Conservation (phyloP, 352 stramenopile species). For the Globisporangium parvum region DNA sequence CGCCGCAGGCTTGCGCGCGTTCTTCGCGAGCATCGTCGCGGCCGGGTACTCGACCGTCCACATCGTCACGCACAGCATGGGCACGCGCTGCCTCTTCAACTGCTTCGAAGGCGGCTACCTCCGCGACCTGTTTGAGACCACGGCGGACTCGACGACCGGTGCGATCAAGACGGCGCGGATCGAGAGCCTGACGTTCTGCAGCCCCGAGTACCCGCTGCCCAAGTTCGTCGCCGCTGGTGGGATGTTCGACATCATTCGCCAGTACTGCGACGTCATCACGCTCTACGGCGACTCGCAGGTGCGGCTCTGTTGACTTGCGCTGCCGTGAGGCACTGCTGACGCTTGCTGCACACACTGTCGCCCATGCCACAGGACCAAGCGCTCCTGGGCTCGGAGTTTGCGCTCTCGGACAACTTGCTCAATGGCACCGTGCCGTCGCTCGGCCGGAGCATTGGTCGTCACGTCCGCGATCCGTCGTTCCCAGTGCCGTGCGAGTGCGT, state of each 20-base stretch:
- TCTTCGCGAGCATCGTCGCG: conserved; percentile 17
- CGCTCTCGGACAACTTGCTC: conserved; percentile 8
- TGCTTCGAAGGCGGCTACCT: conserved; percentile 14
- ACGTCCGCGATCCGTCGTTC: conserved; percentile 15
- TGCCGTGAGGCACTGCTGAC: too few species aligned
- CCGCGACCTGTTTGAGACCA: conserved; percentile 12
- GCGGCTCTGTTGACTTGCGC: not conserved
- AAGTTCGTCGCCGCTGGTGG: conserved; percentile 34
- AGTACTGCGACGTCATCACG: conserved; percentile 41
- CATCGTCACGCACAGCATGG: conserved; percentile 21
- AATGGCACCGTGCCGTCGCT: conserved; percentile 8
- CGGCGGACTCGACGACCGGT: conserved; percentile 3
- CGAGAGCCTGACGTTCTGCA: conserved; percentile 42
- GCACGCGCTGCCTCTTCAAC: conserved; percentile 16
- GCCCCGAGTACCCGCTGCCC: conserved; percentile 46
- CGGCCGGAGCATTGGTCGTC: conserved; percentile 14
- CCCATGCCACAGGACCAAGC: conserved; percentile 8
- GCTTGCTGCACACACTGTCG: too few species aligned
- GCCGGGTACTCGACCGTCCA: conserved; percentile 21
- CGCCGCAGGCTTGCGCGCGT: conserved; percentile 12
- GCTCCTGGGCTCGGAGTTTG: conserved; percentile 14
- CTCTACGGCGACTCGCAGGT: conserved; percentile 40
- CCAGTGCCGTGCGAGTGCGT: conserved; percentile 14
- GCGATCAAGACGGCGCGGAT: conserved; percentile 7
- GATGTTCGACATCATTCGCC: conserved; percentile 31